Evolutionary conservation across 495 filamentous ascomycete species (phyloP).

Genomic region (Aspergillus saccharolyticus): DNA sequence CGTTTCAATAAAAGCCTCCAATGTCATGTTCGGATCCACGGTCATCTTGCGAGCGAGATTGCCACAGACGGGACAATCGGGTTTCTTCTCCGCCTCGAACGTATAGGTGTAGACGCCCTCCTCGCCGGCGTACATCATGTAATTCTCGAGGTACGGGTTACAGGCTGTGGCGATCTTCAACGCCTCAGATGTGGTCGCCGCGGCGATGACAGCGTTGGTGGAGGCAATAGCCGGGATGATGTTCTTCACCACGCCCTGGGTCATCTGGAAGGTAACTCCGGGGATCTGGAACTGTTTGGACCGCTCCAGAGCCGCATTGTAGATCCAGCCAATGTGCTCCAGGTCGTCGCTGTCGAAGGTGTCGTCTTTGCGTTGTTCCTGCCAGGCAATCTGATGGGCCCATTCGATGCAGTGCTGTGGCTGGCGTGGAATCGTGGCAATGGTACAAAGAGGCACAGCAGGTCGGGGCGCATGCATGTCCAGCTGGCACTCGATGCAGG

Average conservation of each 20-base stretch:
- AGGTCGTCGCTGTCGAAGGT: constrained; percentile 92
- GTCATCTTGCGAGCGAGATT: constrained; percentile 67
- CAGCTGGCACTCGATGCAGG: constrained; percentile 96
- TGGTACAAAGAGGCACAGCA: constrained; percentile 91
- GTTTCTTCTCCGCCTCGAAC: constrained; percentile 85
- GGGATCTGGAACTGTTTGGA: constrained; percentile 85
- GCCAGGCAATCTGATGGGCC: constrained; percentile 88
- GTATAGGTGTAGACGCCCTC: constrained; percentile 95
- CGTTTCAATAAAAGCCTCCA: constrained; percentile 81
- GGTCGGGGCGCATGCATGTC: constrained; percentile 95
- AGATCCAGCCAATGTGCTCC: constrained; percentile 96
- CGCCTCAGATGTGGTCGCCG: constrained; percentile 92
- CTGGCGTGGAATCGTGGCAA: constrained; percentile 94
- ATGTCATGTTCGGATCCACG: constrained; percentile 65
- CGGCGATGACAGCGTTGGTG: constrained; percentile 95
- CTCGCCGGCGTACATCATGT: constrained; percentile 99
- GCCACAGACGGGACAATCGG: constrained; percentile 92
- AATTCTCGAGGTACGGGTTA: constrained; percentile 83
- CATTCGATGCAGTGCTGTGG: constrained; percentile 99
- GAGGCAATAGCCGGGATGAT: constrained; percentile 98
- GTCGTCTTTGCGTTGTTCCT: constrained; percentile 50
- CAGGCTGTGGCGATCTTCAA: constrained; percentile 83
- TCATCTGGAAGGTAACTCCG: constrained; percentile 93
- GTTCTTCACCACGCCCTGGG: constrained; percentile 98
- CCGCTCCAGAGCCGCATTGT: constrained; percentile 73